Base-by-base conservation (phyloP, 805 yeast species). In the Metschnikowia corniflorae region DNA sequence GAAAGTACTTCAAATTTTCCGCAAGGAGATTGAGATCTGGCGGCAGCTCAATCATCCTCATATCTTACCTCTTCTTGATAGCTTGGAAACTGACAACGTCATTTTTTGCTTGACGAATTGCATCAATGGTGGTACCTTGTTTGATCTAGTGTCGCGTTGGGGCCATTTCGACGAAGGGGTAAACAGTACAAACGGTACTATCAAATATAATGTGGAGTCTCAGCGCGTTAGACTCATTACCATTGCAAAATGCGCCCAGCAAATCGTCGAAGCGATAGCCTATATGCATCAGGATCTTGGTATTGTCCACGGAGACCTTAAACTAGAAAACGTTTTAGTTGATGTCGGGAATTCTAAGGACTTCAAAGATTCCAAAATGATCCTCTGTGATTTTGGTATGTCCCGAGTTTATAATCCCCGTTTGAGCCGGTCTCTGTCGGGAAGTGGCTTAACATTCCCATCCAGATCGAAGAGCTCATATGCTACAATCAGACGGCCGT, bases 341-440 rank as follows among this genome's bases (percentile, higher is more conserved):
- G 80, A 80, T 43, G 53, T 53, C 25, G n/a, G n/a, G n/a, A n/a
- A n/a, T n/a, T n/a, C n/a, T n/a, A 44, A 37, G 22, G 49, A 42
- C 20, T 39, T 49, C 7, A 62, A 66, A 15, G 81, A 83, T 6
- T 60, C 68, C 16, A 63, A 63, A 29, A 67, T 86, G 44, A 54
- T 82, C 17, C 55, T 89, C 6, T 86, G 96, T 61, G 97, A 89
- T 60, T 89, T 89, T 63, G 97, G 97, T 5, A 86, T 89, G 94
- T 63, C 78, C 5, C 50, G 68, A 18, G 55, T 58, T 6, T 68
- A 55, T 41, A 51, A 40, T 18, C 46, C 55, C 15, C 52, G 68
- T 26, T 31, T 59, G 15, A 50, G 60, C 24, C 49, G 65, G 26
- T 49, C 50, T 16, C 39, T 42, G 27, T 49, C 57, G 4, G 37